These are phyloP conservation scores for Acanthamoeba culbertsoni DNA, from an alignment of 208 protist genomes.

Conservation along the genomic window DNA sequence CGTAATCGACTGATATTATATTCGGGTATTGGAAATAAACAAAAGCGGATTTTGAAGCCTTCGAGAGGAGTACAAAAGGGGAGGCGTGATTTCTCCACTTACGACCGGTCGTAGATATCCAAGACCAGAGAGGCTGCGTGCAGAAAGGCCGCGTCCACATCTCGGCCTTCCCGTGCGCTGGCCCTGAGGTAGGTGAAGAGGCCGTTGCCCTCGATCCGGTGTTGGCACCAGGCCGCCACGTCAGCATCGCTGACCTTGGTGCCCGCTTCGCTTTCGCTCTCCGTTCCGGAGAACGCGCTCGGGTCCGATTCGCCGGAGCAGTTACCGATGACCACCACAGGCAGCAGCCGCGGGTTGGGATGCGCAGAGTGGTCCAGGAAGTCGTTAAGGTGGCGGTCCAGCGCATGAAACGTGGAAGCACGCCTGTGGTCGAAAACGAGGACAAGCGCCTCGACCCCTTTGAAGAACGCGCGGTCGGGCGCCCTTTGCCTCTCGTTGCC, in stretches of 20 bases:
- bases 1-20: no score
- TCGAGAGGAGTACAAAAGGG: background rate
- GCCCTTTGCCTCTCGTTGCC: background rate
- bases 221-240: background rate
- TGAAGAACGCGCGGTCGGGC: slow-evolving; percentile 23
- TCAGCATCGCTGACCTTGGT: background rate
- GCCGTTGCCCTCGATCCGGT: background rate
- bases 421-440: background rate
- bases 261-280: background rate
- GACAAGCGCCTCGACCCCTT: background rate
- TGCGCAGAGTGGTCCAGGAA: background rate
- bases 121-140: background rate
- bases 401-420: background rate
- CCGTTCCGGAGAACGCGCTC: background rate
- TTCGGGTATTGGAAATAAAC: no score
- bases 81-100: background rate
- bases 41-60: background rate
- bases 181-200: background rate
- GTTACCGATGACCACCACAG: slow-evolving; percentile 2
- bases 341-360: background rate
- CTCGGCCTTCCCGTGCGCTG: background rate
- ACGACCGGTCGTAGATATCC: background rate
- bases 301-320: background rate
- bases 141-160: background rate
- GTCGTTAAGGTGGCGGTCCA: background rate